These are phyloP conservation scores for Euphorbia pulcherrima DNA, from an alignment of 345 rosid genomes.

Conservation along the genomic window DNA sequence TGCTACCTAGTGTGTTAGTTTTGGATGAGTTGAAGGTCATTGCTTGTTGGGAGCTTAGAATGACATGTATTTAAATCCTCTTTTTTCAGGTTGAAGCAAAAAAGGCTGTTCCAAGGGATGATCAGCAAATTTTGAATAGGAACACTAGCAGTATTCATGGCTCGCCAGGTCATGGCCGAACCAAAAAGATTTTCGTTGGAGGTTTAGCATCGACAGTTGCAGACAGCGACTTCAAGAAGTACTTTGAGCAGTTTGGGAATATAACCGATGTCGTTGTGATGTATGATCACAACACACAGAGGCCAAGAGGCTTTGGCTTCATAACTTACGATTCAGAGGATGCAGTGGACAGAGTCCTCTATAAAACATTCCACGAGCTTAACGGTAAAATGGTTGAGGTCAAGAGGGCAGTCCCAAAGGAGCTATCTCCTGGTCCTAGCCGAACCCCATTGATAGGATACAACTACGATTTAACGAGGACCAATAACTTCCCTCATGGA, in stretches of 20 bases:
- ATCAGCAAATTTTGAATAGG: constrained; percentile 64
- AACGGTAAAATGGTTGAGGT: constrained; percentile 99
- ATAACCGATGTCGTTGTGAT: constrained; percentile 90
- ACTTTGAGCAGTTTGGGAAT: constrained; percentile 85
- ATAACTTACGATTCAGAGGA: constrained; percentile 91
- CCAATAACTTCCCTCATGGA: constrained; percentile 67
- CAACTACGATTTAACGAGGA: constrained; percentile 52
- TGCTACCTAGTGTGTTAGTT: constrained; percentile 11
- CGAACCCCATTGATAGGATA: constrained; percentile 70
- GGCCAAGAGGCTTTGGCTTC: constrained; percentile 99
- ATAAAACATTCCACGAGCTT: constrained; percentile 86
- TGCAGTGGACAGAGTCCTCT: constrained; percentile 84
- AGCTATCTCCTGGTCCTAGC: constrained; percentile 60
- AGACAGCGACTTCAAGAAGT: constrained; percentile 63
- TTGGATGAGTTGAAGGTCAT: constrained; percentile 2
- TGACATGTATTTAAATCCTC: constrained; percentile 10
- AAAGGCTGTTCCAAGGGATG: constrained; percentile 91
- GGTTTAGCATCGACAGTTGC: constrained; percentile 77
- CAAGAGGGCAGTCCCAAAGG: constrained; percentile 95
- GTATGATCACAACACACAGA: constrained; percentile 97
- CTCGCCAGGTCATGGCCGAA: constrained; percentile 58
- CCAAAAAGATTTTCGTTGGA: constrained; percentile 88
- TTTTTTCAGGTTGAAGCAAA: constrained; percentile 86
- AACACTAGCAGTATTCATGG: constrained; percentile 47
- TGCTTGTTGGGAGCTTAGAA: constrained; percentile 15